Evolutionary conservation across 2,329 filamentous ascomycete genomes (phyloP), one percentile per base, ranked within the genome.

Genomic region (Aspergillus ruber): DNA sequence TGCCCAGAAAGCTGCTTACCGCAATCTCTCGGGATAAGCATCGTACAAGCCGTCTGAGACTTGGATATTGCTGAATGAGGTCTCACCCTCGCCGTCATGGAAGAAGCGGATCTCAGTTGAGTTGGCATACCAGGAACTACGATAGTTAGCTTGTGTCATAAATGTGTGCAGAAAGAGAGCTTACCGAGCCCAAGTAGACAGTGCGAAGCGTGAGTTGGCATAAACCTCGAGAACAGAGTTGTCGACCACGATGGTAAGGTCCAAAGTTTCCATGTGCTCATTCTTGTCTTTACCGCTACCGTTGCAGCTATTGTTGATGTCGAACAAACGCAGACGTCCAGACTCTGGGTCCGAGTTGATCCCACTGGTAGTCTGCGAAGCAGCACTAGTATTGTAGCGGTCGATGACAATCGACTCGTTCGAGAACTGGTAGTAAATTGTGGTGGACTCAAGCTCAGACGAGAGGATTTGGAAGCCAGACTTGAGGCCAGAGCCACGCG

Each of bases 331-430:
- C 23, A 56, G 25, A 4, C 46, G 48, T 3, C 54, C 54, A 2
- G 46, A 20, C 23, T 56, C 51, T 1, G 45, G 44, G 9, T 38
- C 15, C 29, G 32, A 43, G 33, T 35, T 49, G 5, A 53, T 48
- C 9, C 50, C 55, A 20, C 29, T n/a, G n/a, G 50, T 55, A 0
- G 52, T 53, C 9, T 42, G 33, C 2, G 49, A 40, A 0, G 54
- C 53, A 9, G 54, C 53, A 36, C 51, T 56, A 18, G 54, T 56
- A 17, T 52, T 47, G 21, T 42, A 52, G 12, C 54, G 49, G 9
- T 56, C 53, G 12, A 56, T 35, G n/a, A 56, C 44, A 4, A 56
- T 48, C 9, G 51, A 56, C 43, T 56, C 54, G 2, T 56, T 56
- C 2, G 53, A 54, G 43, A 56, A 56, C 42, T 56, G 54, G 32